Evolutionary conservation across 2,329 filamentous ascomycete species (phyloP).

Genomic region (Pseudopithomyces chartarum): DNA sequence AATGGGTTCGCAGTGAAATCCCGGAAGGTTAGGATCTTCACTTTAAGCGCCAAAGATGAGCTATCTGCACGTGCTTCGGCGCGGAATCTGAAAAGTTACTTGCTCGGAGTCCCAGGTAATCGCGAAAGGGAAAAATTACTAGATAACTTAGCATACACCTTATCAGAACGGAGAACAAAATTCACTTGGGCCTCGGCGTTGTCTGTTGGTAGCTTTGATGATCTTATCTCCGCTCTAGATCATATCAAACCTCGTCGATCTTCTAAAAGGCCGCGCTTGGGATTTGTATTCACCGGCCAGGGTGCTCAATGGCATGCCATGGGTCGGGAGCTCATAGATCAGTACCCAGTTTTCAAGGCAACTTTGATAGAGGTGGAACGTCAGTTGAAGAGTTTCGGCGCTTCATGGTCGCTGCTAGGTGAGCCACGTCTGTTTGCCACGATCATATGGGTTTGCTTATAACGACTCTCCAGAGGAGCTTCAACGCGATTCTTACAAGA

Average conservation of each 20-base stretch:
- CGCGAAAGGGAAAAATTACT: too few species aligned
- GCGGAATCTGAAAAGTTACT: too few species aligned
- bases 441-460: too few species aligned
- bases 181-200: too few species aligned
- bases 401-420: not conserved
- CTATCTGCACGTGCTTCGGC: too few species aligned
- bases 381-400: not conserved
- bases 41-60: too few species aligned
- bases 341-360: not conserved
- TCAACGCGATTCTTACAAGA: not conserved
- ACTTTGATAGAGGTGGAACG: not conserved
- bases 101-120: too few species aligned
- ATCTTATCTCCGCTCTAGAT: not conserved
- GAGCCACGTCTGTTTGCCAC: not conserved
- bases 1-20: too few species aligned
- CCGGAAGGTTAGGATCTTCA: too few species aligned
- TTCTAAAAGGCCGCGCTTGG: not conserved
- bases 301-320: conserved; percentile 21
- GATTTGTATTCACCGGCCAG: conserved; percentile 24
- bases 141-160: too few species aligned
- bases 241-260: not conserved
- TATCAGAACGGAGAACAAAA: too few species aligned
- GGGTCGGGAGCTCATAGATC: conserved; percentile 9
- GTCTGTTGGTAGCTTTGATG: not conserved
- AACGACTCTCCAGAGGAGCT: not conserved